Percentiles rank a stretch among this genome's conserved stretches.
Conservation (phyloP, 208 protist species). For the Leishmania tarentolae region DNA sequence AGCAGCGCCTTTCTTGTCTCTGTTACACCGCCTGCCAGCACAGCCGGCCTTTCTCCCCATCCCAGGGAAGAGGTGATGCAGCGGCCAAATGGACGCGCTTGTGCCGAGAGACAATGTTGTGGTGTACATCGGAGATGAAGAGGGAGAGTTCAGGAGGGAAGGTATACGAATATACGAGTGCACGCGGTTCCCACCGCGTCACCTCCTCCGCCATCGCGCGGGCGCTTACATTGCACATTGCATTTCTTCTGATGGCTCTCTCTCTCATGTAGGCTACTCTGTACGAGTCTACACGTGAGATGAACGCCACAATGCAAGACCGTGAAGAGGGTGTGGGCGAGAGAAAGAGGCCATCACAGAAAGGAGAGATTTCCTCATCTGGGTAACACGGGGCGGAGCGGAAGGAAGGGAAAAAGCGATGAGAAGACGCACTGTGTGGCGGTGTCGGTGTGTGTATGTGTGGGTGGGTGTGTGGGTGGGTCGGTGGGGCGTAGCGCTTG, state of each 20-base stretch:
- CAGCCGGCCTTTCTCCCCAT: neutral
- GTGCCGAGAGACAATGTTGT: neutral
- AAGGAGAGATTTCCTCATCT: neutral
- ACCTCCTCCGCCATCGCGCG: neutral
- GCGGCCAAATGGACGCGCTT: neutral
- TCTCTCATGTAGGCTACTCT: neutral
- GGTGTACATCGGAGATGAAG: neutral
- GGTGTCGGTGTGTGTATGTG: neutral
- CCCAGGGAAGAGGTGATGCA: neutral
- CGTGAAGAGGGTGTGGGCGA: neutral
- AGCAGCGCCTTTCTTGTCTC: neutral
- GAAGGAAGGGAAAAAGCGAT: neutral
- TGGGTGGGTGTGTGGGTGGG: neutral
- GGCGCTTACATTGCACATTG: neutral
- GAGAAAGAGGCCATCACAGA: neutral
- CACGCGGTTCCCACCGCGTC: neutral
- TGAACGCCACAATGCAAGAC: neutral
- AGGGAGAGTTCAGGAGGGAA: neutral
- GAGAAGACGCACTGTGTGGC: neutral
- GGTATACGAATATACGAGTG: neutral
- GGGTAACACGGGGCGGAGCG: neutral
- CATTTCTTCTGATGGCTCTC: neutral
- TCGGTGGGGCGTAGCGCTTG: neutral
- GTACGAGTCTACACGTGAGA: neutral
- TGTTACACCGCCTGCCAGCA: neutral